A percentile compares a stretch with the other conserved stretches of the same genome.
These are phyloP conservation scores for Auricularia heimuer DNA, from an alignment of 768 basidiomycete genomes.

Conservation along the genomic window DNA sequence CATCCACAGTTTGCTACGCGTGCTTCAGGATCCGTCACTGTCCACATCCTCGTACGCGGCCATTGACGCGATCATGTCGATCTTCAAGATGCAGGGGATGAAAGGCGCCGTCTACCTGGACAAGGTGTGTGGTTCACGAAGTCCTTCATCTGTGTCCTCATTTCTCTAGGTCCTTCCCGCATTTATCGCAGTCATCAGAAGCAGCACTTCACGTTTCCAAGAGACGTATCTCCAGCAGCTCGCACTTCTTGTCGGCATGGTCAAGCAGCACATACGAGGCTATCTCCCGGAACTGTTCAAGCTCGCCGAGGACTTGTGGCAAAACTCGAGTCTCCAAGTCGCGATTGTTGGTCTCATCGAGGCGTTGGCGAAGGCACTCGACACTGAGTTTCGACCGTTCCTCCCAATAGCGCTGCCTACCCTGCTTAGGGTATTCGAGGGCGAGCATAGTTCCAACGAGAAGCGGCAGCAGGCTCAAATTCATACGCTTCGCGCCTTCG, in stretches of 20 bases:
- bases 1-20: constrained; percentile 32
- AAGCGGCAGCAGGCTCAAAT: constrained; percentile 70
- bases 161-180: constrained; percentile 70
- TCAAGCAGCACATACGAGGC: constrained; percentile 94
- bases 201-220: constrained; percentile 71
- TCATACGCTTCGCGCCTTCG: constrained; percentile 89
- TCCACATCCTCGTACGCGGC: constrained; percentile 33
- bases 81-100: constrained; percentile 37
- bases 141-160: background rate
- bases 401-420: constrained; percentile 82
- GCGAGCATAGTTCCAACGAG: constrained; percentile 58
- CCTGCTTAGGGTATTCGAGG: constrained; percentile 83
- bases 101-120: constrained; percentile 38
- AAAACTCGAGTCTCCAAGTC: constrained; percentile 69
- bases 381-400: constrained; percentile 96
- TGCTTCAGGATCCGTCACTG: constrained; percentile 33
- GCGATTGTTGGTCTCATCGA: constrained; percentile 91
- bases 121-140: constrained; percentile 20
- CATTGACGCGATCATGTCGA: constrained; percentile 40
- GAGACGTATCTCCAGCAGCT: constrained; percentile 94
- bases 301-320: constrained; percentile 87
- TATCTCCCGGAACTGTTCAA: constrained; percentile 79
- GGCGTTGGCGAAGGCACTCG: constrained; percentile 83
- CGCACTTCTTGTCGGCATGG: constrained; percentile 88
- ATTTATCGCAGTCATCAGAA: constrained; percentile 79